Evolutionary conservation across 176 grass and related monocot genomes (phyloP).

Genomic region (Aegilops sharonensis): DNA sequence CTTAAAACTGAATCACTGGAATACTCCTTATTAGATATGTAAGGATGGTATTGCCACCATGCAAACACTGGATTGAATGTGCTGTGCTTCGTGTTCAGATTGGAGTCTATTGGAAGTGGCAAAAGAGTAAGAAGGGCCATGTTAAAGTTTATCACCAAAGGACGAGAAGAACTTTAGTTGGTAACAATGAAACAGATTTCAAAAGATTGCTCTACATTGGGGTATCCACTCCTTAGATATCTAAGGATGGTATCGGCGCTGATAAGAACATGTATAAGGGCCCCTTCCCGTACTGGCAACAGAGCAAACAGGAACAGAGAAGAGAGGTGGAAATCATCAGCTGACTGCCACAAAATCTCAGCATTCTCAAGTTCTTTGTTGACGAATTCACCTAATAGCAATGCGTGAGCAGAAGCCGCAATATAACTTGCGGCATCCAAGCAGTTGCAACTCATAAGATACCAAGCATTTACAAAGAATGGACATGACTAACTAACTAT

Average conservation of each 20-base stretch:
- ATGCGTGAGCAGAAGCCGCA: background rate
- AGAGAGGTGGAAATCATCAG: too few relatives aligned
- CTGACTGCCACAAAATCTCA: too few relatives aligned
- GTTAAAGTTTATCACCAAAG: background rate
- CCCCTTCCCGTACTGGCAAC: too few relatives aligned
- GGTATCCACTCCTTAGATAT: too few relatives aligned
- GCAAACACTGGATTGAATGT: slow-evolving; percentile 14
- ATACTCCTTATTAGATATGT: background rate
- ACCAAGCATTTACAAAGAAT: background rate
- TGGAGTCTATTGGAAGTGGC: background rate
- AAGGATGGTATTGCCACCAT: background rate
- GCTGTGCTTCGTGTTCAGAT: slow-evolving; percentile 17
- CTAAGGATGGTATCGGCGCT: too few relatives aligned
- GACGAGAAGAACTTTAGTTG: background rate
- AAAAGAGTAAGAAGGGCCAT: background rate
- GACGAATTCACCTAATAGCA: background rate
- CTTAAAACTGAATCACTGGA: background rate
- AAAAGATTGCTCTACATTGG: too few relatives aligned
- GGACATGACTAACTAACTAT: background rate
- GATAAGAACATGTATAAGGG: too few relatives aligned
- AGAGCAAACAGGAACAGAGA: too few relatives aligned
- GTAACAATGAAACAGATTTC: too few relatives aligned
- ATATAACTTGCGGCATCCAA: background rate
- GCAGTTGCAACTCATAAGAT: background rate
- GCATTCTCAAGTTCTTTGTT: too few relatives aligned